Evolutionary conservation across 768 basidiomycete species (phyloP), one percentile per base, ranked within the genome.

Genomic region (Lactarius sp.): DNA sequence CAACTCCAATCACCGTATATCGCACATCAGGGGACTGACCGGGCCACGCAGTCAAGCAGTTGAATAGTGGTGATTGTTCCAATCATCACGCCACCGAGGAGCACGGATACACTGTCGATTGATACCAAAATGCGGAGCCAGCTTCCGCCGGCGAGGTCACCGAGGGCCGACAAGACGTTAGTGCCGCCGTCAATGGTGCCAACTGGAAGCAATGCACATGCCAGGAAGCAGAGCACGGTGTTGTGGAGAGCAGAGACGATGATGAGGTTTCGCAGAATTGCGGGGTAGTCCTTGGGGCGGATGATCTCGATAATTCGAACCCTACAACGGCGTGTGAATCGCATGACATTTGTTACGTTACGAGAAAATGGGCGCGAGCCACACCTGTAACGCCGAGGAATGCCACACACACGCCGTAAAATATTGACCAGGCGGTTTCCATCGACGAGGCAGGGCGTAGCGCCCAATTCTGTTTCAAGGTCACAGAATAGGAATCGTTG

Each of bases 311-410:
- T 63, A 52, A 68, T 59, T 68, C 67, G 4, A 68, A 68, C 2
- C 67, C 67, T 68, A 49, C 34, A 20, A 20, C 22, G 8, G 9
- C 27, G 27, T 18, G 41, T 62, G 9, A 33, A 44, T 31, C 4
- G 16, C 20, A 53, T 39, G 4, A 12, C 39, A 6, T 42, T 10
- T 27, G 27, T 27, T 27, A n/a, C n/a, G n/a, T n/a, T n/a, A 27
- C 22, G 18, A 52, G 16, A 27, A 27, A 2, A 27, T 27, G 27
- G 27, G 27, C 13, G 34, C 13, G 2, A 14, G 3, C 13, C 66
- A 52, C 58, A 68, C 67, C 67, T 9, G 67, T 68, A 22, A 68
- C 67, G 9, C 67, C 67, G 14, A 68, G 65, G 42, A 68, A 67
- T 16, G 65, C 61, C 22, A 68, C 27, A 31, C 67, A 66, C 16